Evolutionary conservation across 768 basidiomycete species (phyloP), one percentile per base, ranked within the genome.

Genomic region (Termitomyces sp.): DNA sequence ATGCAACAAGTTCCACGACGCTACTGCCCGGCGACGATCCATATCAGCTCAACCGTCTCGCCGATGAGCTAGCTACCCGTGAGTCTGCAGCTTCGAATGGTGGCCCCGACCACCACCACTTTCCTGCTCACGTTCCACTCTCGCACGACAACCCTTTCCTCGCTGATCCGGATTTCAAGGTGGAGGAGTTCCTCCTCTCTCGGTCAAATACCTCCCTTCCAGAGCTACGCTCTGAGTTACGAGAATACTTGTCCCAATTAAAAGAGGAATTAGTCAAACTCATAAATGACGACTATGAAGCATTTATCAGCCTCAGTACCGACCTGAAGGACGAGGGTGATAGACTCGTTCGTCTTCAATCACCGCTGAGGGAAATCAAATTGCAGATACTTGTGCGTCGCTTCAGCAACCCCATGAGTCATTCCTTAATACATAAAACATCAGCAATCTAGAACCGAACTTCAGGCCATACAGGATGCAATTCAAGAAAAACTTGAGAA

Each of bases 281-380:
- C 67, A 97, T 98, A 70, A 98, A 99, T 72, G 89, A 94, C 66
- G 97, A 98, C 74, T 99, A 98, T 68, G 95, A 95, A 71, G 95
- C 95, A 14, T 99, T 98, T 70, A 96, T 98, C 67, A 93, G 91
- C 65, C 79, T 99, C 33, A 95, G 95, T 63, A 95, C 95, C 3
- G 94, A 98, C 66, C 71, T 98, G 63, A 82, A 87, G 64, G 93
- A 89, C 47, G 95, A 98, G 73, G 89, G 91, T 3, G 77, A 79
- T 41, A 79, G 93, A 63, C 70, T 96, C 65, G 79, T 81, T 59
- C 76, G 81, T 59, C 69, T 99, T 58, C 85, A 86, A 63, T 71
- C 71, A 28, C 95, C 96, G 0, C 70, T 99, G 54, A 72, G 68
- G 9, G 78, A 76, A 23, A 70, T 98, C 23, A 84, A 83, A 63